These are phyloP conservation scores for Phaseolus lunatus DNA, from an alignment of 306 rosid species.

Conservation along the genomic window DNA sequence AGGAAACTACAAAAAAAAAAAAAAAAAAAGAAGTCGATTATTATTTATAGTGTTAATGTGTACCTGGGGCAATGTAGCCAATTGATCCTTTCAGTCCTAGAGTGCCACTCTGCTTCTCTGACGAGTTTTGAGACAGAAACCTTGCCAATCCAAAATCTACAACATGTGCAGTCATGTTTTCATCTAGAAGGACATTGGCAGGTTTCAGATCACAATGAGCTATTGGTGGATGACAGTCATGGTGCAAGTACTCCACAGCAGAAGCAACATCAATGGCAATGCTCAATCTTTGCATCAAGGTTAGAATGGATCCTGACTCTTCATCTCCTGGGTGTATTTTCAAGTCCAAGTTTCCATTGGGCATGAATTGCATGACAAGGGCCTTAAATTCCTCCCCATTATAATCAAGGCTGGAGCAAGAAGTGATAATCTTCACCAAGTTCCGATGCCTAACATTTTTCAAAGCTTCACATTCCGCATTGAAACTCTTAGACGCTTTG, in stretches of 20 bases:
- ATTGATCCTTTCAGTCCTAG: slow-evolving; percentile 52
- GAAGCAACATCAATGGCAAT: slow-evolving; percentile 56
- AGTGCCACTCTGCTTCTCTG: slow-evolving; percentile 40
- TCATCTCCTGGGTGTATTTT: slow-evolving; percentile 40
- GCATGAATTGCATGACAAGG: slow-evolving; percentile 56
- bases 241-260: slow-evolving; percentile 60
- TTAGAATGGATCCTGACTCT: slow-evolving; percentile 39
- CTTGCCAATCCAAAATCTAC: slow-evolving; percentile 62
- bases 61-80: slow-evolving; percentile 66
- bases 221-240: slow-evolving; percentile 56
- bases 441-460: slow-evolving; percentile 53
- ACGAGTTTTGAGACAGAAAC: slow-evolving; percentile 44
- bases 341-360: slow-evolving; percentile 50
- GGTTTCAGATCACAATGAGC: slow-evolving; percentile 63
- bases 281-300: slow-evolving; percentile 48
- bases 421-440: slow-evolving; percentile 50
- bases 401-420: slow-evolving; percentile 53
- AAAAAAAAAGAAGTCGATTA: background rate
- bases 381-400: slow-evolving; percentile 55
- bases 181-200: slow-evolving; percentile 51
- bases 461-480: slow-evolving; percentile 52
- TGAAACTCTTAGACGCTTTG: slow-evolving; percentile 54
- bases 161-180: slow-evolving; percentile 56
- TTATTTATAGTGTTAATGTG: background rate
- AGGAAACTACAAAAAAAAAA: background rate